Evolutionary conservation across 345 rosid species (phyloP).

Genomic region (Turritis glabra): DNA sequence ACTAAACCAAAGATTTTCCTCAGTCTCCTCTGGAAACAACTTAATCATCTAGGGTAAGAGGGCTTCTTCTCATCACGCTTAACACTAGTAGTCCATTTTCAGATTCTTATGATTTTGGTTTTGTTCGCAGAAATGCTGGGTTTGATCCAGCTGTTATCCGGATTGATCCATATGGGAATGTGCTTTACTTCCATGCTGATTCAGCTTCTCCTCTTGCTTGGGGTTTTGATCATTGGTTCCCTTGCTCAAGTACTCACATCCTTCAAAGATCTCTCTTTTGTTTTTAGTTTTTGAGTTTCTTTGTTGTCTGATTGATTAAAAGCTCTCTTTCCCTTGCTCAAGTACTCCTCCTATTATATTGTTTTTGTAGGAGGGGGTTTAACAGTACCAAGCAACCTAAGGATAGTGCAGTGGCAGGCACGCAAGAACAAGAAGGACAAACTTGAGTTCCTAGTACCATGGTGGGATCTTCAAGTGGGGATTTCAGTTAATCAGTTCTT

Average conservation of each 20-base stretch:
- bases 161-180: conserved; percentile 89
- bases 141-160: conserved; percentile 88
- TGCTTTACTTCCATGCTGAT: conserved; percentile 85
- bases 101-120: conserved; percentile 20
- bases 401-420: conserved; percentile 93
- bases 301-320: not conserved
- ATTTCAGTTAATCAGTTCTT: conserved; percentile 91
- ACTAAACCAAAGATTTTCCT: conserved; percentile 67
- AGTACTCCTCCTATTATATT: too few relatives aligned
- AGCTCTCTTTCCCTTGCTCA: too few relatives aligned
- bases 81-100: not conserved
- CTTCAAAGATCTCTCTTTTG: not conserved
- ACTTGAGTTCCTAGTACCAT: conserved; percentile 84
- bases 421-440: conserved; percentile 79
- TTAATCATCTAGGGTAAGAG: conserved; percentile 84
- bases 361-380: conserved; percentile 79
- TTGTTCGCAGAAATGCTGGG: conserved; percentile 77
- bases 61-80: not conserved
- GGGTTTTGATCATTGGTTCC: conserved; percentile 97
- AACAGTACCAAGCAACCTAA: conserved; percentile 85
- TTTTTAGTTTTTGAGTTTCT: not conserved
- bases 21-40: conserved; percentile 90
- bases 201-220: conserved; percentile 97
- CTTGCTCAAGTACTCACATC: conserved; percentile 66
- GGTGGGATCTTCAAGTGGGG: conserved; percentile 96